These are phyloP conservation scores for Amaranthus hypochondriacus DNA, from an alignment of 148 eudicot species.

Conservation along the genomic window DNA sequence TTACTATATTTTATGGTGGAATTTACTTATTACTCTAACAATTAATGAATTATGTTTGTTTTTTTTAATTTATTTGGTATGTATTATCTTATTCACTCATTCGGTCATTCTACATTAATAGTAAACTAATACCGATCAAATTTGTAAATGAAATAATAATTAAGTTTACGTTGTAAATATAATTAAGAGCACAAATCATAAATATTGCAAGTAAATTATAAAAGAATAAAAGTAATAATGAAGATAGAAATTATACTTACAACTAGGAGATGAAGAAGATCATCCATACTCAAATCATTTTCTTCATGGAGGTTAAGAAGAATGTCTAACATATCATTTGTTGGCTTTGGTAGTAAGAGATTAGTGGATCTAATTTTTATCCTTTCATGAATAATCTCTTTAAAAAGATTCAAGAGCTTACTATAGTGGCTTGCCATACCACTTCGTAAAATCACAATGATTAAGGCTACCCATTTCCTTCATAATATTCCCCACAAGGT, in stretches of 20 bases:
- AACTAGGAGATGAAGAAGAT: neutral
- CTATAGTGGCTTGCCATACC: neutral
- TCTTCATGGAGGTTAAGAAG: neutral
- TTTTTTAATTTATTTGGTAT: too few relatives aligned
- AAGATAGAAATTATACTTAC: neutral
- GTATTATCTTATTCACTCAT: too few relatives aligned
- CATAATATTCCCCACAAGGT: neutral
- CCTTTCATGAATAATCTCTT: neutral
- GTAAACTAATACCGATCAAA: too few relatives aligned
- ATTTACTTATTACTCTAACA: too few relatives aligned
- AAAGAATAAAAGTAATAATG: neutral
- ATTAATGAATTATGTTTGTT: too few relatives aligned
- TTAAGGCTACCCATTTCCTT: neutral
- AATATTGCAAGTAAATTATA: too few relatives aligned
- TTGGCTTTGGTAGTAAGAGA: neutral
- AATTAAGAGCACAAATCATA: too few relatives aligned
- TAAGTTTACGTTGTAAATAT: too few relatives aligned
- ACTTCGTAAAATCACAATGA: neutral
- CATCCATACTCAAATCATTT: neutral
- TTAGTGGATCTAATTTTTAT: neutral
- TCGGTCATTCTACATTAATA: too few relatives aligned
- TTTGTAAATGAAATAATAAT: too few relatives aligned
- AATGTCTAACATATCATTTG: neutral
- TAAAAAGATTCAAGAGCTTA: neutral
- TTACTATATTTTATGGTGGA: too few relatives aligned